Evolutionary conservation across 495 filamentous ascomycete genomes (phyloP).

Genomic region (Trichoderma virens): DNA sequence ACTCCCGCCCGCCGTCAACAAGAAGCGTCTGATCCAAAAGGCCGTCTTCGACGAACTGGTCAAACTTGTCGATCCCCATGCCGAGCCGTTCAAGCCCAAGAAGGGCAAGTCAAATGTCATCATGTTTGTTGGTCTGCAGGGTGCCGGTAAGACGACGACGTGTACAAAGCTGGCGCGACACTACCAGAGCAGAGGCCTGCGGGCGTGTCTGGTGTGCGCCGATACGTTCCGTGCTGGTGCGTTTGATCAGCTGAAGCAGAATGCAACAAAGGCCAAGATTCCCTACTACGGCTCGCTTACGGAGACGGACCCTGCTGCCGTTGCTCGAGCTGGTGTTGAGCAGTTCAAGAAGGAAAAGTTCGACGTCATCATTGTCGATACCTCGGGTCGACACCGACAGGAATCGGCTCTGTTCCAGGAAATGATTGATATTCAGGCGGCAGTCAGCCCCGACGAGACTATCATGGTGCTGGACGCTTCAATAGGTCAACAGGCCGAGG

Average conservation of each 20-base stretch:
- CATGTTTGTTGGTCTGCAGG: constrained; percentile 98
- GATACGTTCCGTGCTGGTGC: constrained; percentile 98
- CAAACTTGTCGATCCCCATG: constrained; percentile 89
- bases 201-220: constrained; percentile 88
- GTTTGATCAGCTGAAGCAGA: constrained; percentile 98
- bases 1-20: constrained; percentile 80
- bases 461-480: constrained; percentile 96
- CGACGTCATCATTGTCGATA: constrained; percentile 98
- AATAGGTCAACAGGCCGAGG: constrained; percentile 93
- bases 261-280: constrained; percentile 97
- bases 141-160: constrained; percentile 94
- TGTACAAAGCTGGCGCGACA: constrained; percentile 96
- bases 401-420: constrained; percentile 93
- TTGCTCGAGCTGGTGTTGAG: constrained; percentile 88
- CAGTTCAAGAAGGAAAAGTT: constrained; percentile 99
- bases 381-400: constrained; percentile 85
- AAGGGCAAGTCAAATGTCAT: constrained; percentile 95
- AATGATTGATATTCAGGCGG: constrained; percentile 94
- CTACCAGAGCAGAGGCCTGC: constrained; percentile 92
- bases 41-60: constrained; percentile 97
- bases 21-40: constrained; percentile 97
- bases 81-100: constrained; percentile 91
- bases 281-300: constrained; percentile 96
- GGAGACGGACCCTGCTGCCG: constrained; percentile 89
- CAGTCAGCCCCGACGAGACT: constrained; percentile 90